These are phyloP conservation scores for Arthroderma sp. DNA, from an alignment of 2,329 filamentous ascomycete species.

Conservation along the genomic window DNA sequence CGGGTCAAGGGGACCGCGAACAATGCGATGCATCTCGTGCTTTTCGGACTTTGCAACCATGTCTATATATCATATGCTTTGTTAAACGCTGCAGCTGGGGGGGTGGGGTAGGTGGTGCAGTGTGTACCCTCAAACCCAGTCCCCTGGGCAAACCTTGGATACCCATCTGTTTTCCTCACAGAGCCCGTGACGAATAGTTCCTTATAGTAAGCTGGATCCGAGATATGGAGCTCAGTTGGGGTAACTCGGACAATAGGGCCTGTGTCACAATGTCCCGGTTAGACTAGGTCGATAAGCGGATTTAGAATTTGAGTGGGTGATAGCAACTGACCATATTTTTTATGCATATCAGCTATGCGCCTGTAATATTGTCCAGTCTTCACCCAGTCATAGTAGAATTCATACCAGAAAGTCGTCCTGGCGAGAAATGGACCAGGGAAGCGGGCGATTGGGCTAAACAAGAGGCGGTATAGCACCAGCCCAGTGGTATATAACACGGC, in stretches of 20 bases:
- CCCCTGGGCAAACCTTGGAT: background rate
- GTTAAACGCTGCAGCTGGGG: too few relatives aligned
- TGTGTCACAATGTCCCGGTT: slow-evolving; percentile 2
- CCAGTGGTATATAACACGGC: slow-evolving; percentile 1
- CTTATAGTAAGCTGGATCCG: slow-evolving; percentile 10
- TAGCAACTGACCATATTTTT: slow-evolving; percentile 17
- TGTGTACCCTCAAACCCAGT: slow-evolving; percentile 3
- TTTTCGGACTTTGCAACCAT: background rate
- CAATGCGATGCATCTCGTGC: background rate
- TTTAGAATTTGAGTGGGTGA: background rate
- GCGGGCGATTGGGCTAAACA: slow-evolving; percentile 13
- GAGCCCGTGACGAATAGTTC: background rate
- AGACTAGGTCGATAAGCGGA: background rate
- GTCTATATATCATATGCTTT: background rate
- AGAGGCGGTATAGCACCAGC: slow-evolving; percentile 12
- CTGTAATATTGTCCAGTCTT: slow-evolving; percentile 16
- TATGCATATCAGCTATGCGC: slow-evolving; percentile 18
- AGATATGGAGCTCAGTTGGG: slow-evolving; percentile 22
- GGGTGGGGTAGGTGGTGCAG: background rate
- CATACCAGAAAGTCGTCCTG: slow-evolving; percentile 14
- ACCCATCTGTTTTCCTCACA: slow-evolving; percentile 3
- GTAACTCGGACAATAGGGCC: slow-evolving; percentile 23
- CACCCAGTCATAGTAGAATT: slow-evolving; percentile 16
- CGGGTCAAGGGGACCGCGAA: background rate
- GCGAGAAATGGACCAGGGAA: slow-evolving; percentile 15